Evolutionary conservation across 106 monocot species (phyloP), one percentile per base, ranked within the genome.

Genomic region (Allium sativum): DNA sequence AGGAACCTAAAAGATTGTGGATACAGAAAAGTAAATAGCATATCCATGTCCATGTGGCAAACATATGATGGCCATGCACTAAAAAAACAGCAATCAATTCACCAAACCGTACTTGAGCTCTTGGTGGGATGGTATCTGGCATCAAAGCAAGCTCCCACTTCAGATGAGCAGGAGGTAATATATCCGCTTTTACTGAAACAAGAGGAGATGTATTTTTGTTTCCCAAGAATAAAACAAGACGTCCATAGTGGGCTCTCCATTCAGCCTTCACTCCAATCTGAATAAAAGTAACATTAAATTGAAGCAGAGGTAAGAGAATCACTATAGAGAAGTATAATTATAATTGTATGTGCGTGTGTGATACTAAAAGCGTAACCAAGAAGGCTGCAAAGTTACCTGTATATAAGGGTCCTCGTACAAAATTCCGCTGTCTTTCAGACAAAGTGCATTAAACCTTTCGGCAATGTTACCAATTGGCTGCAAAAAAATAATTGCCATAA

Each of bases 71-170:
- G 31, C 31, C 31, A 31, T 31, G 31, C 31, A 31, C 31, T 3
- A 31, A 5, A 31, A 31, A 31, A 31, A 3, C 31, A 31, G 31
- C 31, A 31, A 31, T 31, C 31, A 31, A 31, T 31, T 31, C 31
- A 5, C 31, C 31, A 31, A 31, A 31, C 0, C 31, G 5, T 31
- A 98, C 96, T 85, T 98, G 96, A 65, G 96, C 91, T 77, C 96
- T 87, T 74, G 96, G 96, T 78, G 96, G 96, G 78, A 98, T 92
- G 21, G 85, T 98, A 10, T 98, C 96, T 65, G 96, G 96, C 19
- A 92, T 78, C 50, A 79, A 44, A 7, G 87, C 87, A 10, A 88
- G 80, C 66, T 98, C 91, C 68, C 87, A 72, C 45, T 78, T 92
- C 21, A 98, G 68, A 70, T 98, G 91, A 10, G 82, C 64, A 40